phyloP scores from a whole-genome alignment of 352 stramenopile species.

The Lagenidium giganteum region DNA sequence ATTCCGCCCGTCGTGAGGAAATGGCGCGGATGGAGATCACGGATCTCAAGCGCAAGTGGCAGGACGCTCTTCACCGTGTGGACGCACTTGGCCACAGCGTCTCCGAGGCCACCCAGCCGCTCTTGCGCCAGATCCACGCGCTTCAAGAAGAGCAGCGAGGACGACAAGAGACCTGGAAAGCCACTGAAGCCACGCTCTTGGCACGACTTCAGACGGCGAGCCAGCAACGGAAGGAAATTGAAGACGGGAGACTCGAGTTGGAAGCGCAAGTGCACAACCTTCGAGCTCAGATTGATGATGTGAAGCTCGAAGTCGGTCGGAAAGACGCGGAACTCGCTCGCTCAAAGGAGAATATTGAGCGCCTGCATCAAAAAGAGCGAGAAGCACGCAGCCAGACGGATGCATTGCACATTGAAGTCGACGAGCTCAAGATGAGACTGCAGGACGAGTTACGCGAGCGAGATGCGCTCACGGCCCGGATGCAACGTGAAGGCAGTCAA shows the following conservation, averaged over 20 bases:
- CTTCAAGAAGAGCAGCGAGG: constrained; percentile 63
- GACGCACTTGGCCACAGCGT: constrained; percentile 64
- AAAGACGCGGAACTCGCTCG: constrained; percentile 25
- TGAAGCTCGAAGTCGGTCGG: constrained; percentile 23
- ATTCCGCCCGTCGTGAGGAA: constrained; percentile 54
- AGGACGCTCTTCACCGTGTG: constrained; percentile 61
- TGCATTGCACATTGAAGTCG: constrained; percentile 38
- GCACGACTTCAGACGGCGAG: constrained; percentile 33
- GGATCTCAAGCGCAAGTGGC: constrained; percentile 75
- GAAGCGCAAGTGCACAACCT: constrained; percentile 35
- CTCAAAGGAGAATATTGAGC: constrained; percentile 28
- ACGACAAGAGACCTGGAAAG: constrained; percentile 52
- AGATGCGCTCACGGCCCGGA: constrained; percentile 8
- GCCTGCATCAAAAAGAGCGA: constrained; percentile 21
- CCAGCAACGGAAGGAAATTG: constrained; percentile 22
- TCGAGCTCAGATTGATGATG: constrained; percentile 22
- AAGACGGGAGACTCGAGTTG: constrained; percentile 34
- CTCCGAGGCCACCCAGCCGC: constrained; percentile 67
- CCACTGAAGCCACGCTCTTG: constrained; percentile 35
- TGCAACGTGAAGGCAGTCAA: constrained; percentile 1
- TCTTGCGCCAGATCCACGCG: constrained; percentile 63
- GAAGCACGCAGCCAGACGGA: constrained; percentile 35
- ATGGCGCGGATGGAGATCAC: constrained; percentile 44
- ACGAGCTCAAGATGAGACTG: constrained; percentile 36
- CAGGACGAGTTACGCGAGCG: constrained; percentile 24